A percentile compares a stretch with the other conserved stretches of the same genome.
Conservation (phyloP, 169 alveolate genomes). For the Plasmodium vinckei region DNA sequence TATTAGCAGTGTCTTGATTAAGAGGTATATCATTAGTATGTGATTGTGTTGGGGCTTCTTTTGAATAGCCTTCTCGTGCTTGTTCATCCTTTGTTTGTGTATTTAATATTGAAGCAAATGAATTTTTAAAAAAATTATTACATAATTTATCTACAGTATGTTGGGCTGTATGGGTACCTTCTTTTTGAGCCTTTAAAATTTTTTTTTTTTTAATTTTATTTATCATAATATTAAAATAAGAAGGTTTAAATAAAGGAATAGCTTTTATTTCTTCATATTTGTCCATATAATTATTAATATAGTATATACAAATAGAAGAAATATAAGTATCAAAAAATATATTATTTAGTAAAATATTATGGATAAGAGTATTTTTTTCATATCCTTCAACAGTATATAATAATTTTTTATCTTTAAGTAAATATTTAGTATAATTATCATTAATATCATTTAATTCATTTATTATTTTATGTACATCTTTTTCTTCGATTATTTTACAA, state of each 20-base stretch:
- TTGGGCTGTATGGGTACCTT: not conserved
- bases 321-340: slow-evolving; percentile 48
- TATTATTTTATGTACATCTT: slow-evolving; percentile 37
- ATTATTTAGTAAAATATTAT: slow-evolving; percentile 22
- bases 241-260: slow-evolving; percentile 62
- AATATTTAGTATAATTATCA: slow-evolving; percentile 55
- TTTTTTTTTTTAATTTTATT: slow-evolving; percentile 26
- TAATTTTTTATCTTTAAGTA: slow-evolving; percentile 28
- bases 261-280: slow-evolving; percentile 6
- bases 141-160: slow-evolving; percentile 73
- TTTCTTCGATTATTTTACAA: slow-evolving; percentile 47
- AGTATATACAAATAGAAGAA: slow-evolving; percentile 21
- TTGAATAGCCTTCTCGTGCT: not conserved
- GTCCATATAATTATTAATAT: slow-evolving; percentile 35
- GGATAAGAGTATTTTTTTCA: slow-evolving; percentile 35
- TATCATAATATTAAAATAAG: slow-evolving; percentile 24
- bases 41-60: not conserved
- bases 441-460: slow-evolving; percentile 45
- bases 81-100: not conserved
- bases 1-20: not conserved
- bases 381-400: slow-evolving; percentile 29
- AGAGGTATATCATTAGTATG: not conserved
- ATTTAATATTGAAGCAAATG: slow-evolving; percentile 39
- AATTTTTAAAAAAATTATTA: slow-evolving; percentile 65
- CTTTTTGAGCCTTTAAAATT: slow-evolving; percentile 12